A percentile compares a stretch with the other conserved stretches of the same genome.
These are phyloP conservation scores for Trypanosoma avium DNA, from an alignment of 208 protist species.

Conservation along the genomic window DNA sequence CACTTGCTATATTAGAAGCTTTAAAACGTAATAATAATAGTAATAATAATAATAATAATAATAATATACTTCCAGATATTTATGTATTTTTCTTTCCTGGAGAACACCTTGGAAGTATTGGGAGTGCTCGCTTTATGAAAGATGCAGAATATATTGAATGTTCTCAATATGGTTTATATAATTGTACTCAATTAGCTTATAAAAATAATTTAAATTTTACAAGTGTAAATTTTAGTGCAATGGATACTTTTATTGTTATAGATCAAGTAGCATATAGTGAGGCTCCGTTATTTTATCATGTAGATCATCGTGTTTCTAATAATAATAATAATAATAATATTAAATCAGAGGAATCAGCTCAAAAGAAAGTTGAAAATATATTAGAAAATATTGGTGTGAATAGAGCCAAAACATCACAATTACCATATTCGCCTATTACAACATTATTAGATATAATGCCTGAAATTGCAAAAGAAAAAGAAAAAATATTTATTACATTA, in stretches of 20 bases:
- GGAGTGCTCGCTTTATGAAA: constrained; percentile 32
- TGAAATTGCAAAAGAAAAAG: not conserved
- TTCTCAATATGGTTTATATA: not conserved
- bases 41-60: not conserved
- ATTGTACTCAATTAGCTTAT: constrained; percentile 31
- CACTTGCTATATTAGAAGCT: constrained; percentile 27
- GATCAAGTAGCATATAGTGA: constrained; percentile 33
- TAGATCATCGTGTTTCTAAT: constrained; percentile 31
- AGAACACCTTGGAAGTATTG: constrained; percentile 29
- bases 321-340: not conserved
- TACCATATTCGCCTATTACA: constrained; percentile 34
- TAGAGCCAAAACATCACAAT: constrained; percentile 4
- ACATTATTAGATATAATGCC: constrained; percentile 16
- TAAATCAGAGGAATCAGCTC: constrained; percentile 6
- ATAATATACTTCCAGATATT: constrained; percentile 6
- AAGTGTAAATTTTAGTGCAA: constrained; percentile 28
- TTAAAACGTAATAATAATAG: constrained; percentile 2
- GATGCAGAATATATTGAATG: constrained; percentile 25
- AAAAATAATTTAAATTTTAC: constrained; percentile 39
- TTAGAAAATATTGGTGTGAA: constrained; percentile 5
- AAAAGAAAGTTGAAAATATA: constrained; percentile 3
- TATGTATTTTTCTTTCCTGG: constrained; percentile 42
- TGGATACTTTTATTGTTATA: constrained; percentile 32
- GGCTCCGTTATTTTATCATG: constrained; percentile 35
- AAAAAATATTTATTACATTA: constrained; percentile 24